Conservation (phyloP, 2,329 filamentous ascomycete genomes). For the Diaporthe longicolla region DNA sequence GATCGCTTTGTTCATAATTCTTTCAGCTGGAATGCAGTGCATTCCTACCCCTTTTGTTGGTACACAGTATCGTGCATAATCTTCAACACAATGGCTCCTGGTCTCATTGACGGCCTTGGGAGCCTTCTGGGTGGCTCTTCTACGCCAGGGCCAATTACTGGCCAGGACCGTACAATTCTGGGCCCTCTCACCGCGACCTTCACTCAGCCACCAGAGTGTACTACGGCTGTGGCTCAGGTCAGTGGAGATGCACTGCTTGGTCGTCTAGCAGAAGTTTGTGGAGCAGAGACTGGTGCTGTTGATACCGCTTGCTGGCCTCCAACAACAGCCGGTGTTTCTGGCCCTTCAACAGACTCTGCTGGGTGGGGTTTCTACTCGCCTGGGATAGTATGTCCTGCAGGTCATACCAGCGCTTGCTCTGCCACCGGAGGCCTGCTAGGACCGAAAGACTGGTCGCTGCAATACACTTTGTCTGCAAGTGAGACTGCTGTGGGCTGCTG, state of each 20-base stretch:
- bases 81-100: constrained; percentile 9
- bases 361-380: constrained; percentile 35
- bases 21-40: constrained; percentile 28
- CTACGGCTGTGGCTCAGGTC: background rate
- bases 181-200: constrained; percentile 34
- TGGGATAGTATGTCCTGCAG: constrained; percentile 19
- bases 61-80: background rate
- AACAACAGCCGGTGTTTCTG: constrained; percentile 3
- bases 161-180: constrained; percentile 14
- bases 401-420: constrained; percentile 28
- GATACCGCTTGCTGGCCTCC: constrained; percentile 25
- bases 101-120: constrained; percentile 1
- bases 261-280: constrained; percentile 15
- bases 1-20: background rate
- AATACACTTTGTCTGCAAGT: background rate
- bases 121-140: constrained; percentile 10
- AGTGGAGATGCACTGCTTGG: background rate
- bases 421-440: constrained; percentile 14
- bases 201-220: constrained; percentile 32
- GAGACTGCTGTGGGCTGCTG: constrained; percentile 37
- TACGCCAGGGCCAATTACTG: background rate
- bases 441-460: constrained; percentile 13
- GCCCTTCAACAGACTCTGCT: background rate
- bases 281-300: background rate
- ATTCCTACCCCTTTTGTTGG: background rate